Evolutionary conservation across 805 yeast species (phyloP).

Genomic region (Candida sanyiensis): DNA sequence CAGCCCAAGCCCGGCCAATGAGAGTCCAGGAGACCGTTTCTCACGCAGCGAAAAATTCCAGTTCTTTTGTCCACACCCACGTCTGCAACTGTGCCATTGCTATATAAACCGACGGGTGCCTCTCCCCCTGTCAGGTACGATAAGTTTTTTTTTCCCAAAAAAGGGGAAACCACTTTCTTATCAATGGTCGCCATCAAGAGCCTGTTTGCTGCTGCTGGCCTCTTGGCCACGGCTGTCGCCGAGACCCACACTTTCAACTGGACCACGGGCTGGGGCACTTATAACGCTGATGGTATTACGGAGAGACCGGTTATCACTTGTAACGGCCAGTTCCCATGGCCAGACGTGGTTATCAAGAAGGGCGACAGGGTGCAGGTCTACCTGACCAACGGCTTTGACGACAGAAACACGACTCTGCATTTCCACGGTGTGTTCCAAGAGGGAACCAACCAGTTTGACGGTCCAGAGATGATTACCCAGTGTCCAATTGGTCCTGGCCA

Average conservation of each 20-base stretch:
- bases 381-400: constrained; percentile 32
- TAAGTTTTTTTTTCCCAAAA: no score
- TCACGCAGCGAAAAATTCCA: no score
- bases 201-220: constrained; percentile 3
- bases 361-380: constrained; percentile 38
- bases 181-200: constrained; percentile 10
- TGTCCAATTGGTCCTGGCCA: constrained; percentile 42
- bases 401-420: constrained; percentile 48
- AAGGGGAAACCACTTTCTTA: no score
- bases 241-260: constrained; percentile 30
- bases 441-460: constrained; percentile 45
- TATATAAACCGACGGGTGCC: no score
- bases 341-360: constrained; percentile 35
- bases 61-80: no score
- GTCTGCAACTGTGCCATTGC: no score
- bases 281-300: constrained; percentile 52
- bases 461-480: constrained; percentile 44
- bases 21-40: background rate
- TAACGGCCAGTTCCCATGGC: constrained; percentile 51
- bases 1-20: background rate
- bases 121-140: no score
- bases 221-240: constrained; percentile 7
- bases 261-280: constrained; percentile 32
- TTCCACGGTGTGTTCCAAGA: constrained; percentile 46
- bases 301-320: constrained; percentile 52